Evolutionary conservation across 306 rosid genomes (phyloP).

Genomic region (Malus asiatica): DNA sequence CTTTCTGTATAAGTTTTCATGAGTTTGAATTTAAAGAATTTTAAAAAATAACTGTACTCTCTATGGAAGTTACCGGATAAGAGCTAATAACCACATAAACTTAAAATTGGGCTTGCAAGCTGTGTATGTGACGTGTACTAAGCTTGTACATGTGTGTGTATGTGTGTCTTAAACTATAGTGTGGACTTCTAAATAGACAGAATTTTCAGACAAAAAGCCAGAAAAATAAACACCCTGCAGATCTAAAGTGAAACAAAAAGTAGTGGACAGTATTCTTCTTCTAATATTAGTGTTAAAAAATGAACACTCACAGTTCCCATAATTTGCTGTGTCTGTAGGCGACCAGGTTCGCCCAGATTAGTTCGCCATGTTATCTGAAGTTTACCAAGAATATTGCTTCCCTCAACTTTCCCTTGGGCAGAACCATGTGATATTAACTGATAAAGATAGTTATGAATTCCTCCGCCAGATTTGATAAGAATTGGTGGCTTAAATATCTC

Average conservation of each 20-base stretch:
- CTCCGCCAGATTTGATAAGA: conserved; percentile 83
- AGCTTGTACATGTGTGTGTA: not conserved
- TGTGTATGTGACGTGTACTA: not conserved
- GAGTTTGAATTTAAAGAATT: not conserved
- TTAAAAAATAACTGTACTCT: not conserved
- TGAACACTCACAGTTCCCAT: conserved; percentile 79
- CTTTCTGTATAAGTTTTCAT: not conserved
- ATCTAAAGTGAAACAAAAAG: not conserved
- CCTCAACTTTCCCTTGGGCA: conserved; percentile 64
- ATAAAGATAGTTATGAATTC: conserved; percentile 90
- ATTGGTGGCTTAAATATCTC: conserved; percentile 63
- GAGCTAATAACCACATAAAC: not conserved
- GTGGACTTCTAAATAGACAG: not conserved
- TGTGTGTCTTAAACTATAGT: not conserved
- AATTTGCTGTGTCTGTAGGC: conserved; percentile 93
- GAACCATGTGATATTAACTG: conserved; percentile 55
- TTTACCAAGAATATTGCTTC: conserved; percentile 93
- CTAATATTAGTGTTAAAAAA: conserved; percentile 4
- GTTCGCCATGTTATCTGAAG: conserved; percentile 98
- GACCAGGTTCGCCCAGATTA: conserved; percentile 97
- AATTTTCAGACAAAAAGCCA: not conserved
- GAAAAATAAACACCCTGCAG: not conserved
- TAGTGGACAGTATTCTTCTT: not conserved
- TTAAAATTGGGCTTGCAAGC: not conserved
- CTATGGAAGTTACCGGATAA: not conserved